Base-by-base conservation (phyloP, 352 stramenopile genomes). In the Phytophthora chlamydospora region DNA sequence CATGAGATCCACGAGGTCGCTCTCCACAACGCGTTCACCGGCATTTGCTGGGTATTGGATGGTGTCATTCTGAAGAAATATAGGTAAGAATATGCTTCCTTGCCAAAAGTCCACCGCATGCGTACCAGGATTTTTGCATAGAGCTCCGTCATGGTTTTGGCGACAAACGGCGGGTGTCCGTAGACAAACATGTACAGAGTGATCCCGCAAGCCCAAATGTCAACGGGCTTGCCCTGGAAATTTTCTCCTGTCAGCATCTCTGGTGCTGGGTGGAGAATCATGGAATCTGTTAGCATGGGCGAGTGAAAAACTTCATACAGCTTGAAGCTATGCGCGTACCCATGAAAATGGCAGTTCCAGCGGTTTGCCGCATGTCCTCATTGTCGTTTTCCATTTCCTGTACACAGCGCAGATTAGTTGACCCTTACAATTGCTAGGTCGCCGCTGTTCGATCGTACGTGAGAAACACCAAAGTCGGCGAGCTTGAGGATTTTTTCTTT, bases 111-210 rank as follows among this genome's bases (percentile, higher is more conserved):
- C 40, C 33, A n/a, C 1, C 14, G 11, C 21, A 14, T 79, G 43
- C 72, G 47, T 75, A 88, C 75, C 55, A 82, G 76, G 67, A 99
- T 99, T 36, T 85, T 83, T 0, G 78, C 67, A 83, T 99, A 99
- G 12, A 99, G 66, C 36, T 98, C 87, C 12, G 83, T 83, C 54
- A 97, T 91, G 11, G 78, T 84, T 43, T 95, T 80, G 27, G 90
- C 93, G 58, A 92, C 87, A 65, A 98, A 99, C 3, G 97, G 97
- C 4, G 98, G 78, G 33, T 83, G 82, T 13, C 95, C 94, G 48
- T 98, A 98, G 8, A 97, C 82, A 68, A 99, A 99, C 76, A 98
- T 98, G 68, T 98, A 99, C 3, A 99, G 67, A 60, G 95, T 99
- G 31, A 99, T 71, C 4, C 97, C 96, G 16, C 92, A 97, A 12